Percentiles rank a stretch among this genome's conserved stretches.
Conservation (phyloP, 345 rosid genomes). For the Acer negundo region DNA sequence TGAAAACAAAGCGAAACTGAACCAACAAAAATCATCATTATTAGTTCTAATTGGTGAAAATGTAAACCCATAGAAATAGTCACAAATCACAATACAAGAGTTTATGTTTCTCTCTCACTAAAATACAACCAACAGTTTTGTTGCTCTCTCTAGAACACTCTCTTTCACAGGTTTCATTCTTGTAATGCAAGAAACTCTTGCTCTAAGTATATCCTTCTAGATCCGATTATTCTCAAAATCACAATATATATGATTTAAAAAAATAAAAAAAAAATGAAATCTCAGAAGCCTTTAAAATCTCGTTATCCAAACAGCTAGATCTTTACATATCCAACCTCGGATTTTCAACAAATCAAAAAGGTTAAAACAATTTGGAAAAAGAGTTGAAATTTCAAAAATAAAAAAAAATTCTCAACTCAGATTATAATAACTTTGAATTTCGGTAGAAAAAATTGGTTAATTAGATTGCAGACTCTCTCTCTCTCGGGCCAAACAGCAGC, state of each 20-base stretch:
- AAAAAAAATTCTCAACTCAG: neutral
- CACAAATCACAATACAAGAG: neutral
- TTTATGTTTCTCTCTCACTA: neutral
- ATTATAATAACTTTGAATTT: neutral
- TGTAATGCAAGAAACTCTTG: conserved; percentile 24
- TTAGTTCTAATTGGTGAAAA: neutral
- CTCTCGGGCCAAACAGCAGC: neutral
- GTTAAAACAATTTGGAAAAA: neutral
- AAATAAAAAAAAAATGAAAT: neutral
- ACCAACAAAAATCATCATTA: neutral
- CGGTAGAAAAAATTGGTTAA: neutral
- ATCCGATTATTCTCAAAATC: neutral
- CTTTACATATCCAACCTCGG: neutral
- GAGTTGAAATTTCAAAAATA: neutral
- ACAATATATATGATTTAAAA: neutral
- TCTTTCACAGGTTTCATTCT: conserved; percentile 3
- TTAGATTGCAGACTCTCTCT: neutral
- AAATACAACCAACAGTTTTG: neutral
- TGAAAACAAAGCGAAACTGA: neutral
- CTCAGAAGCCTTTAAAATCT: neutral
- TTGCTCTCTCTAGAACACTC: conserved; percentile 14
- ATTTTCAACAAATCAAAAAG: neutral
- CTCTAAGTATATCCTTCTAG: conserved; percentile 8
- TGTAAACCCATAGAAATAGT: neutral
- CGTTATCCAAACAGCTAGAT: conserved; percentile 6